Evolutionary conservation across 805 yeast genomes (phyloP).

Genomic region (Candida patagonica): DNA sequence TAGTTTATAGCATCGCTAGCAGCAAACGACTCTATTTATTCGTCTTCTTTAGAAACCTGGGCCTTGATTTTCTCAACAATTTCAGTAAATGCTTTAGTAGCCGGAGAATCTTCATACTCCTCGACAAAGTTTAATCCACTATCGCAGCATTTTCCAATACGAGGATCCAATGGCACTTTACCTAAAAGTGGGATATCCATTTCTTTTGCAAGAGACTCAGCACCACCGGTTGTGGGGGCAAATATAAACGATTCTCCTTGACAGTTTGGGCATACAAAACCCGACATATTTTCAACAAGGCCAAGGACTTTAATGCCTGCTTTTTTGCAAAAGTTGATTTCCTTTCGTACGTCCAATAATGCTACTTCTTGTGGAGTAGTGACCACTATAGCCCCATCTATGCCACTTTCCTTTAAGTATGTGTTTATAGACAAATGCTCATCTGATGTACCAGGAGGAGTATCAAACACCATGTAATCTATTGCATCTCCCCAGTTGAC

Average conservation of each 20-base stretch:
- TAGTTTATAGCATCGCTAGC: neutral
- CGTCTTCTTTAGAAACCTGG: neutral
- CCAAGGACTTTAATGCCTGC: conserved; percentile 84
- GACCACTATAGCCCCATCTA: conserved; percentile 90
- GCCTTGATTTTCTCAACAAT: conserved; percentile 42
- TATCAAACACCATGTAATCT: conserved; percentile 84
- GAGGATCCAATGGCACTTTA: conserved; percentile 89
- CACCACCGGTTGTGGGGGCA: conserved; percentile 96
- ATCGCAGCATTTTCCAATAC: conserved; percentile 87
- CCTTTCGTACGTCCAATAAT: conserved; percentile 86
- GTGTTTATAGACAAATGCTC: conserved; percentile 89
- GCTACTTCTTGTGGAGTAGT: conserved; percentile 99
- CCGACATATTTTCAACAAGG: conserved; percentile 94
- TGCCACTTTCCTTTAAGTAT: conserved; percentile 79
- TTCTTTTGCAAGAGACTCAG: conserved; percentile 73
- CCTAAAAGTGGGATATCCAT: conserved; percentile 74
- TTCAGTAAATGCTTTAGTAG: conserved; percentile 72
- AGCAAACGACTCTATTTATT: no score
- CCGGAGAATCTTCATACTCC: conserved; percentile 83
- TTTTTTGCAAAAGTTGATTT: conserved; percentile 87
- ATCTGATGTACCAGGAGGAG: conserved; percentile 98
- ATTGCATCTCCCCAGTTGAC: conserved; percentile 79
- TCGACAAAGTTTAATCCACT: conserved; percentile 73
- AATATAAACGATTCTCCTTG: conserved; percentile 84
- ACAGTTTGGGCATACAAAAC: conserved; percentile 95